These are phyloP conservation scores for Saitoella complicata DNA, from an alignment of 805 yeast genomes.

Conservation along the genomic window DNA sequence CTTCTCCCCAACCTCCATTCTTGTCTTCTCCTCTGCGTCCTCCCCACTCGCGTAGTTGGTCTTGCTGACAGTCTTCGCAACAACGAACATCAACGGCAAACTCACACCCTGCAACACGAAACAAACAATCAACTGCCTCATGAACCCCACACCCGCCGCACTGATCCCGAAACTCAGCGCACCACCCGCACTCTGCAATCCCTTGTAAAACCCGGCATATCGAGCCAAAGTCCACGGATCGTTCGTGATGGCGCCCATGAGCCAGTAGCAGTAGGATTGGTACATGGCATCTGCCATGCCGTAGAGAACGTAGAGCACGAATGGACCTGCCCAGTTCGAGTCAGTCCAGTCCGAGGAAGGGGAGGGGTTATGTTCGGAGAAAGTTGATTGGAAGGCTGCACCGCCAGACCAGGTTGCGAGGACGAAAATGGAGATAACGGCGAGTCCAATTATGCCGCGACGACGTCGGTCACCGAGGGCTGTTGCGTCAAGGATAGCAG, in stretches of 20 bases:
- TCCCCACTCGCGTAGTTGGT: too few species aligned
- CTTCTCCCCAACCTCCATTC: too few species aligned
- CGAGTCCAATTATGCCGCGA: conserved; percentile 31
- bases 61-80: too few species aligned
- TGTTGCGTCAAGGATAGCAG: conserved; percentile 36
- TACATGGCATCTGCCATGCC: conserved; percentile 44
- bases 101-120: too few species aligned
- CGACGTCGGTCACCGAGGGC: conserved; percentile 25
- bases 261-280: conserved; percentile 43
- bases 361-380: conserved; percentile 25
- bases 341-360: conserved; percentile 24
- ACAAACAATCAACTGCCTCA: too few species aligned
- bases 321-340: conserved; percentile 35
- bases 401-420: conserved; percentile 48
- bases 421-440: conserved; percentile 24
- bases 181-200: conserved; percentile 18
- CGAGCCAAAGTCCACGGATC: conserved; percentile 38
- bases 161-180: too few species aligned
- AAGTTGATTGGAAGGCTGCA: conserved; percentile 3
- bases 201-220: conserved; percentile 48
- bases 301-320: conserved; percentile 46
- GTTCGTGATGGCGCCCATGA: conserved; percentile 43
- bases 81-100: too few species aligned
- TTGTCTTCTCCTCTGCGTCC: too few species aligned
- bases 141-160: too few species aligned